Evolutionary conservation across 208 protist species (phyloP), one percentile per base, ranked within the genome.

Genomic region (Phytomonas sp.): DNA sequence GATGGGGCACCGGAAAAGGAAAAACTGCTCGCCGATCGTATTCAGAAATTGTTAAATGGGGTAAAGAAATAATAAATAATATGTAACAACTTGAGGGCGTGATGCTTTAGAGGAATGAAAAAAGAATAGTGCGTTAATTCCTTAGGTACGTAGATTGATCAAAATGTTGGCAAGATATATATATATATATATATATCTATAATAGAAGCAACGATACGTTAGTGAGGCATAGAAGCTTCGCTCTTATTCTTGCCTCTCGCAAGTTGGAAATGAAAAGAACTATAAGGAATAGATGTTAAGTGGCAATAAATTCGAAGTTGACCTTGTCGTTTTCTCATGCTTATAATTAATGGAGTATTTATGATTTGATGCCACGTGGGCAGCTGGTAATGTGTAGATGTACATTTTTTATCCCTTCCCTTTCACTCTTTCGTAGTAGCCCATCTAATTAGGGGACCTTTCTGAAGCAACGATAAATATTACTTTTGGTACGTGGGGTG

Each of bases 1-100:
- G 79, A 90, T 15, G 85, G 80, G 0, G 85, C 78, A 32, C 65
- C 75, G 7, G 82, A 83, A 51, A 78, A 80, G 66, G 85, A 90
- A 36, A 56, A 64, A 34, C 75, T 75, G 64, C 62, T 92, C 62
- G 81, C 84, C 28, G 82, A 89, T 30, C 84, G 86, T 17, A 79
- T 95, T 56, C 76, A 92, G 66, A 83, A 85, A 46, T 78, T 76
- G 11, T 79, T 95, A 13, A 73, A 67, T 60, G 75, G 53, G 28
- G 46, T 68, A 28, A 87, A 82, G 59, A 91, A 91, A 74, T 89
- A 81, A 80, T 26, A n/a, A 62, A n/a, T 4, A 3, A 56, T 60
- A 26, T 60, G 28, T 28, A 66, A 66, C 20, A n/a, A n/a, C n/a
- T n/a, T n/a, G n/a, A n/a, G n/a, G n/a, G n/a, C n/a, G n/a, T n/a